Evolutionary conservation across 768 basidiomycete genomes (phyloP), one percentile per base, ranked within the genome.

Genomic region (Hydnomerulius pinastri): DNA sequence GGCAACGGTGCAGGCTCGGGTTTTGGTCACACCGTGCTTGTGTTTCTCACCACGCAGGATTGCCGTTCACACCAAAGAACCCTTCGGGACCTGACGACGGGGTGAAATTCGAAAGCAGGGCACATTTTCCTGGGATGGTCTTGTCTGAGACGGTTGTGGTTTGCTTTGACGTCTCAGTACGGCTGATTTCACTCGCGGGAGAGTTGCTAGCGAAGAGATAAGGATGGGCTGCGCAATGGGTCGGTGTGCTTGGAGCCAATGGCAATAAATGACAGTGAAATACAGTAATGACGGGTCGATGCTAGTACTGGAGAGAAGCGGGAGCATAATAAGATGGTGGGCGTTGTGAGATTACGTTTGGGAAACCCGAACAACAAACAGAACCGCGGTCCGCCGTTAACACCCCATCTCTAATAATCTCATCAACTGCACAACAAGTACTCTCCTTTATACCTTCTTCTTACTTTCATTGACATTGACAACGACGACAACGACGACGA

Each of bases 401-500:
- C 18, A n/a, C 24, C 12, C 4, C 21, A 36, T 35, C 23, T n/a
- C n/a, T 30, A 43, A 32, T 38, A 50, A 50, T 4, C 41, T 51
- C 39, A 49, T 48, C 64, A 65, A 57, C 65, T 40, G 50, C 55
- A 43, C 54, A 36, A 12, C 43, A 46, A 39, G 24, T 51, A 47
- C 51, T 30, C n/a, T 64, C 53, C 15, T 58, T 65, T 56, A 20
- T 56, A 53, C 42, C 25, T 25, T 44, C 53, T 33, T 42, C 29
- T 38, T 44, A 38, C 15, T 43, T 13, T 20, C 41, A 20, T 20
- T 24, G 21, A 17, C 28, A 12, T 29, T 28, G 37, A 20, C 39
- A 39, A 20, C 37, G 41, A 35, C 61, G 41, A 54, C 51, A 28
- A 11, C 52, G 25, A 40, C 55, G 43, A 51, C 53, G 18, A 18